Evolutionary conservation across 306 rosid species (phyloP).

Genomic region (Lathyrus tuberosus): DNA sequence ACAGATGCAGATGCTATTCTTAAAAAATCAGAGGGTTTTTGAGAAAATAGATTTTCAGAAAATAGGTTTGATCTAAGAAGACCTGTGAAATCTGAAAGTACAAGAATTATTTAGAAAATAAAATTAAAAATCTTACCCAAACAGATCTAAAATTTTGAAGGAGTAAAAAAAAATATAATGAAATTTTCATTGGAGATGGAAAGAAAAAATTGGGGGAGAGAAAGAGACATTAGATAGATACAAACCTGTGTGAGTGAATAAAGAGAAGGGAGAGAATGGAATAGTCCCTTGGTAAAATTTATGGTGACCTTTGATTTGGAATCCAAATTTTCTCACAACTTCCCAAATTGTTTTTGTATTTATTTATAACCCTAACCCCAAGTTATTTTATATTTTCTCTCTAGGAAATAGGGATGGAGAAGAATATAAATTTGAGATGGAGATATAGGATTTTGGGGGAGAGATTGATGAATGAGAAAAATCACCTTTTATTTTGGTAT

Average conservation of each 20-base stretch:
- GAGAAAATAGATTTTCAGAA: too few relatives aligned
- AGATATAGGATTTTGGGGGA: not conserved
- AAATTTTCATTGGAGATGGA: slow-evolving; percentile 17
- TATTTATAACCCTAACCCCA: not conserved
- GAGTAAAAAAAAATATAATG: not conserved
- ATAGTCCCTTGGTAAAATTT: not conserved
- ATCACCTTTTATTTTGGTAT: not conserved
- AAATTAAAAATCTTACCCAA: not conserved
- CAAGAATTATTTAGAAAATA: slow-evolving; percentile 17
- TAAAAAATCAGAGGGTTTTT: slow-evolving; percentile 37
- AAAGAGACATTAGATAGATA: too few relatives aligned
- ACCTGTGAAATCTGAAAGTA: not conserved
- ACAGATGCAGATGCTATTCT: slow-evolving; percentile 56
- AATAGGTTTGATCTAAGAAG: slow-evolving; percentile 1
- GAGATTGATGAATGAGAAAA: not conserved
- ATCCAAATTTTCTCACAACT: not conserved
- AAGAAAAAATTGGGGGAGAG: not conserved
- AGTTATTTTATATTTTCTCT: not conserved
- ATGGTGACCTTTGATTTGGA: slow-evolving; percentile 30
- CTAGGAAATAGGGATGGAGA: not conserved
- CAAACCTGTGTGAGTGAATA: slow-evolving; percentile 36
- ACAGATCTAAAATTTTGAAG: slow-evolving; percentile 5
- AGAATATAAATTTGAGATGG: not conserved
- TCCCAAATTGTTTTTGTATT: not conserved
- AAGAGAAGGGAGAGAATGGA: not conserved